These are phyloP conservation scores for Circinella umbellata DNA, from an alignment of 371 early-diverging fungal genomes.

Conservation along the genomic window DNA sequence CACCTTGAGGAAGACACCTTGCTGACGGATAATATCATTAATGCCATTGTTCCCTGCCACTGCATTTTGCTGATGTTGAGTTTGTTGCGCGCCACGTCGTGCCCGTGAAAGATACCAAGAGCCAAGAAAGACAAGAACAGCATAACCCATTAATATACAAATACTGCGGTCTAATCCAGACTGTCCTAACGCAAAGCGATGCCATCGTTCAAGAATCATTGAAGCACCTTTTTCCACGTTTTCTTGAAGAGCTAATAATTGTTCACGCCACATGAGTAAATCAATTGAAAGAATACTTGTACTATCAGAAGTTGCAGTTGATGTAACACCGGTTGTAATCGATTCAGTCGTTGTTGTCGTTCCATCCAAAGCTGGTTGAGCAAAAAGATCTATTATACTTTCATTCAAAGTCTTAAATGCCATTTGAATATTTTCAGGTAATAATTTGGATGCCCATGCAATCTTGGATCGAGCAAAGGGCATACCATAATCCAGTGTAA, in stretches of 20 bases:
- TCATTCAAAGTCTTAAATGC: conserved; percentile 9
- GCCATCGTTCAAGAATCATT: conserved; percentile 42
- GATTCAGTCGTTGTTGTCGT: background rate
- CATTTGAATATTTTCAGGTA: conserved; percentile 21
- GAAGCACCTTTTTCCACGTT: conserved; percentile 24
- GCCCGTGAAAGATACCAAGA: conserved; percentile 56
- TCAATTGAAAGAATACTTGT: background rate
- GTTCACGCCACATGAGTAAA: conserved; percentile 6
- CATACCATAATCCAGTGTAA: conserved; percentile 43
- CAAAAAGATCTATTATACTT: background rate
- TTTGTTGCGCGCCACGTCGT: conserved; percentile 12
- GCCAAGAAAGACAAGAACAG: conserved; percentile 47
- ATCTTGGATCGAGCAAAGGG: conserved; percentile 30
- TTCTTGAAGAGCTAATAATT: conserved; percentile 20
- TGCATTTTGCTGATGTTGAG: conserved; percentile 5
- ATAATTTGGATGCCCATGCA: conserved; percentile 9
- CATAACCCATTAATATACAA: conserved; percentile 54
- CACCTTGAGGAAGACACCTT: conserved; percentile 68
- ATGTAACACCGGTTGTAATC: background rate
- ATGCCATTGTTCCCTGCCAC: conserved; percentile 20
- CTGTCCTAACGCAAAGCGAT: conserved; percentile 53
- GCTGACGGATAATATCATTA: conserved; percentile 61
- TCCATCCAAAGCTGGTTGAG: background rate
- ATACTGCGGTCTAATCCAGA: conserved; percentile 49
- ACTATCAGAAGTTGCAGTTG: background rate